Evolutionary conservation across 2,329 filamentous ascomycete genomes (phyloP), one percentile per base, ranked within the genome.

Genomic region (Ceratocystis smalleyi): DNA sequence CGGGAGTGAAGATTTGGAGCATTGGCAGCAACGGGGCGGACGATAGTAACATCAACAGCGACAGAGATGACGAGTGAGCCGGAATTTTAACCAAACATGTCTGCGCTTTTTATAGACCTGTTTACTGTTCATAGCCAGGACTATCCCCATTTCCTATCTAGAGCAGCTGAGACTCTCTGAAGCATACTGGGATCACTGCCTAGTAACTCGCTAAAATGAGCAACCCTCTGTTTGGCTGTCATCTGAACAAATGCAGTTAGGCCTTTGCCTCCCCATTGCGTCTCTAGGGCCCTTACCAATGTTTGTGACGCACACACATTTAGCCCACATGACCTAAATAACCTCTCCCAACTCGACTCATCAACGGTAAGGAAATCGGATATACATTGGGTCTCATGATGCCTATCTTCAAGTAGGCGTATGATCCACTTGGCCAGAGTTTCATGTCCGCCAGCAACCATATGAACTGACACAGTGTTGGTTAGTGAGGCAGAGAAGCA

Each of bases 391-490:
- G 69, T 66, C 12, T 70, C 67, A 0, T 68, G 57, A 10, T 69
- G 73, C 69, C 79, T 76, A 6, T 78, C 78, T 19, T 78, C 76
- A 55, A 86, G 78, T 0, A 78, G 70, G 0, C 76, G 77, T 0
- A 81, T 73, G 1, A 82, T 73, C 83, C 84, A 87, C 63, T 72
- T 76, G 0, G 78, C 76, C 5, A 85, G 70, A 0, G 77, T 79
- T 24, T 75, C 71, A 19, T 77, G 73, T 0, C 78, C 78, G 0
- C 82, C 83, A 1, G 77, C 76, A 0, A 83, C 72, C 43, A 81
- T 79, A 35, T 75, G 73, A 0, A 78, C 73, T 1, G 71, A 72
- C 1, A 80, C 70, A 1, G 71, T 70, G 5, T 71, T 72, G 5
- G 73, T 69, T 1, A 83, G 70, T 0, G 72, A 75, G 0, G 72